These are phyloP conservation scores for Hymenoscyphus fructigenus DNA, from an alignment of 2,329 filamentous ascomycete species.

Conservation along the genomic window DNA sequence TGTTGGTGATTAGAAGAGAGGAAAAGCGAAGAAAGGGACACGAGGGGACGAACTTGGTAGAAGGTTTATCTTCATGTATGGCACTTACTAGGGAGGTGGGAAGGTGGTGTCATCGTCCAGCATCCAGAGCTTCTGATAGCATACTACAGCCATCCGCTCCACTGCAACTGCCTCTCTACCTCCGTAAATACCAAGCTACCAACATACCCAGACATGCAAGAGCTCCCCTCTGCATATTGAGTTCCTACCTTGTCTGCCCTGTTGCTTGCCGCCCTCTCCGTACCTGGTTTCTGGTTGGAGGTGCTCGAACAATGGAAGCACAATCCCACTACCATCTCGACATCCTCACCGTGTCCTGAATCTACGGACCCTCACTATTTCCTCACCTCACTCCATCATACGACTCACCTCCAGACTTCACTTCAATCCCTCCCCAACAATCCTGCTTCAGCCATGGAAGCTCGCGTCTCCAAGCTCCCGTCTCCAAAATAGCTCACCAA, in stretches of 20 bases:
- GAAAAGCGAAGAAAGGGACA: not conserved
- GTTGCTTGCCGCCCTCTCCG: not conserved
- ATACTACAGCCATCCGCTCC: not conserved
- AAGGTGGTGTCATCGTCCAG: not conserved
- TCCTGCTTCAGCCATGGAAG: not conserved
- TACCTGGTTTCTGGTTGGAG: not conserved
- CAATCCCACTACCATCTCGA: too few relatives aligned
- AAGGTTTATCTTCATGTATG: conserved; percentile 5
- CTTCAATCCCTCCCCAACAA: not conserved
- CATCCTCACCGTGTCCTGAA: not conserved
- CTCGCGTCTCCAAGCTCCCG: not conserved
- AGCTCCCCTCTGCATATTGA: not conserved
- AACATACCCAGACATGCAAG: not conserved
- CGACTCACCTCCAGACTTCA: not conserved
- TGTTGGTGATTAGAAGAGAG: not conserved
- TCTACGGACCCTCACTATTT: not conserved
- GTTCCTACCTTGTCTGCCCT: too few relatives aligned
- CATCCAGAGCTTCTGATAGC: conserved; percentile 2
- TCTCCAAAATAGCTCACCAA: too few relatives aligned
- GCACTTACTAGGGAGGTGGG: not conserved
- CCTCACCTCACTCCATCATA: not conserved
- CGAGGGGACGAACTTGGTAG: not conserved
- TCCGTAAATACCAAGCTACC: not conserved
- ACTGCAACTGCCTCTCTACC: not conserved
- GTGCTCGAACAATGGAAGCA: not conserved